Percentiles rank a stretch among this genome's conserved stretches.
Conservation (phyloP, 164 flowering plant genomes). For the Brasenia schreberi region DNA sequence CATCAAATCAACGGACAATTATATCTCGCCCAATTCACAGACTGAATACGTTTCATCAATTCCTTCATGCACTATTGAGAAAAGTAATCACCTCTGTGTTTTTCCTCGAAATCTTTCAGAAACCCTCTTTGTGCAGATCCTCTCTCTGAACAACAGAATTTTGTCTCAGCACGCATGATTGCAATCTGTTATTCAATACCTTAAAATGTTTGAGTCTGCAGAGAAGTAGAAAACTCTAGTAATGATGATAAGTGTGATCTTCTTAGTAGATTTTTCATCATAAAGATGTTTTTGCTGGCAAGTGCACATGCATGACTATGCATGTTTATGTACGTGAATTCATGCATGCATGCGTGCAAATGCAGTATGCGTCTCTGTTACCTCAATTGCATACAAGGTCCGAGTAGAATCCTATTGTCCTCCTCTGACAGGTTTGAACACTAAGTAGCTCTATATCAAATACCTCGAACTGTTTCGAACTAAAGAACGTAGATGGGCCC, state of each 20-base stretch:
- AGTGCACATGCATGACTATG: not conserved
- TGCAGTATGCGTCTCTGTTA: not conserved
- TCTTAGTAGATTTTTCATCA: no score
- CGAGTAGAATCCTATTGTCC: conserved; percentile 88
- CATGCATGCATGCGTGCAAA: not conserved
- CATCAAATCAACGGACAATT: no score
- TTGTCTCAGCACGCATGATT: not conserved
- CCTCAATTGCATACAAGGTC: conserved; percentile 69
- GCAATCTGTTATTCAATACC: not conserved
- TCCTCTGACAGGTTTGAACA: conserved; percentile 62
- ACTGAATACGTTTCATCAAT: not conserved
- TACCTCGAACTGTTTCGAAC: conserved; percentile 93
- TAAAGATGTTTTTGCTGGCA: no score
- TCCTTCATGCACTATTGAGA: not conserved
- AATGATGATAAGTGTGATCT: no score
- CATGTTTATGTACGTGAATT: not conserved
- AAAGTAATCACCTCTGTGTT: not conserved
- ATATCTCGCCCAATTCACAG: not conserved
- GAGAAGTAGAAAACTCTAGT: no score
- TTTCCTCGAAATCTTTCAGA: not conserved
- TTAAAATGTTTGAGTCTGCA: not conserved
- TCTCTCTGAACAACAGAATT: not conserved
- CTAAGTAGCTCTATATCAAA: conserved; percentile 77
- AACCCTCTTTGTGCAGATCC: not conserved
- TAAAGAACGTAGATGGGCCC: conserved; percentile 95